phyloP scores from a whole-genome alignment of 805 yeast genomes.

The Candida maesae region DNA sequence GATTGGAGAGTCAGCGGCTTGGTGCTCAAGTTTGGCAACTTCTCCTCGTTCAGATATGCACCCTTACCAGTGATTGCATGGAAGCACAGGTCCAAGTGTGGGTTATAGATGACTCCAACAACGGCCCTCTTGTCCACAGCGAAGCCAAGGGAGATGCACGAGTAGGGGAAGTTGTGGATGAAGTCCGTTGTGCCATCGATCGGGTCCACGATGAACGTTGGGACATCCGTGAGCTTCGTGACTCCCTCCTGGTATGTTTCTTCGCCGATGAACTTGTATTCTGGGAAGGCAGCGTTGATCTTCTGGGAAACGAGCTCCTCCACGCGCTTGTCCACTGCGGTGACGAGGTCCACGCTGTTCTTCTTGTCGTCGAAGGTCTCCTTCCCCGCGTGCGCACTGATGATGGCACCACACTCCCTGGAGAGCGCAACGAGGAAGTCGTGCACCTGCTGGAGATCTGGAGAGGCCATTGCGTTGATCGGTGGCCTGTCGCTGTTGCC shows the following conservation, averaged over 20 bases:
- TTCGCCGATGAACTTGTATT: constrained; percentile 55
- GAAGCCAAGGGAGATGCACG: constrained; percentile 60
- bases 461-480: background rate
- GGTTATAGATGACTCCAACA: constrained; percentile 67
- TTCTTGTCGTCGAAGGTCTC: constrained; percentile 51
- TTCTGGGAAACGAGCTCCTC: constrained; percentile 38
- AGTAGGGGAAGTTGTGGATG: constrained; percentile 57
- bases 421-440: constrained; percentile 39
- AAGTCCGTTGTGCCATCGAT: constrained; percentile 67
- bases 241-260: constrained; percentile 51
- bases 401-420: constrained; percentile 45
- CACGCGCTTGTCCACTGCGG: constrained; percentile 55
- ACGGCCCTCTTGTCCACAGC: constrained; percentile 44
- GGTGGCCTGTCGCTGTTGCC: background rate
- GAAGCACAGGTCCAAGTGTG: constrained; percentile 49
- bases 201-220: constrained; percentile 64
- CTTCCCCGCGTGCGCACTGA: constrained; percentile 46
- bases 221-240: constrained; percentile 43
- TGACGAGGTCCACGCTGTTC: constrained; percentile 59
- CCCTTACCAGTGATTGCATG: constrained; percentile 55
- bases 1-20: constrained; percentile 43
- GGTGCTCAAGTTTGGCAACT: constrained; percentile 27
- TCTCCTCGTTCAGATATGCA: constrained; percentile 44
- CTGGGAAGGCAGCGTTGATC: constrained; percentile 41
- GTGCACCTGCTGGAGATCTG: constrained; percentile 29